phyloP scores from a whole-genome alignment of 345 rosid genomes.

The Pseudoturritis turrita region DNA sequence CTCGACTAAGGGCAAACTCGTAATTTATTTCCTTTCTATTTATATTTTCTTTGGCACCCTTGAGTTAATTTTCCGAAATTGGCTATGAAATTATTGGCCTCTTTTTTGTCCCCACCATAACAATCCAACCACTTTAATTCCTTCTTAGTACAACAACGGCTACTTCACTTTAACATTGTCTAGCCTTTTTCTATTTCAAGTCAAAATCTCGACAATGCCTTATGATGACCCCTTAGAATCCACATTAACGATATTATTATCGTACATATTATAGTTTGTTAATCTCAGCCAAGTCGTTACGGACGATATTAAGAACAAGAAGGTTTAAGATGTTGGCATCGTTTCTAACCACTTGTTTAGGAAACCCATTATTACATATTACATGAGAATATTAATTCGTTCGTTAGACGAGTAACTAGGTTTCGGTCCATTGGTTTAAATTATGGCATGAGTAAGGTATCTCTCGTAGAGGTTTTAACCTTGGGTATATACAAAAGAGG shows the following conservation, averaged over 20 bases:
- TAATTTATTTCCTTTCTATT: background rate
- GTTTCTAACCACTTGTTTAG: background rate
- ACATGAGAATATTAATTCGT: background rate
- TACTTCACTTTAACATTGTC: constrained; percentile 31
- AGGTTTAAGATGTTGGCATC: constrained; percentile 4
- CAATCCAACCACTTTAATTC: constrained; percentile 29
- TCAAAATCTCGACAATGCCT: constrained; percentile 24
- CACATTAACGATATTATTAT: constrained; percentile 14
- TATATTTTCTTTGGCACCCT: background rate
- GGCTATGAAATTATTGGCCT: constrained; percentile 25
- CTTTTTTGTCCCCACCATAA: constrained; percentile 27
- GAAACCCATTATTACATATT: constrained; percentile 6
- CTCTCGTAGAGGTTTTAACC: no score
- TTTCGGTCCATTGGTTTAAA: no score
- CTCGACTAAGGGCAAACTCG: background rate
- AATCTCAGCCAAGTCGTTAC: background rate
- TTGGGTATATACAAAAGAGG: no score
- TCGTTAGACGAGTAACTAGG: no score
- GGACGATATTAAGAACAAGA: constrained; percentile 7
- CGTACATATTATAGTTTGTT: constrained; percentile 6
- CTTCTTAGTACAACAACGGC: constrained; percentile 31
- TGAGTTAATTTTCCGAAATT: constrained; percentile 8
- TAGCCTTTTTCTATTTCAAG: constrained; percentile 25
- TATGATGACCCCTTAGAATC: constrained; percentile 16
- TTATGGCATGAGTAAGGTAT: no score